Base-by-base conservation (phyloP, 176 grass and related monocot species). In the Coix lacrymajobi region DNA sequence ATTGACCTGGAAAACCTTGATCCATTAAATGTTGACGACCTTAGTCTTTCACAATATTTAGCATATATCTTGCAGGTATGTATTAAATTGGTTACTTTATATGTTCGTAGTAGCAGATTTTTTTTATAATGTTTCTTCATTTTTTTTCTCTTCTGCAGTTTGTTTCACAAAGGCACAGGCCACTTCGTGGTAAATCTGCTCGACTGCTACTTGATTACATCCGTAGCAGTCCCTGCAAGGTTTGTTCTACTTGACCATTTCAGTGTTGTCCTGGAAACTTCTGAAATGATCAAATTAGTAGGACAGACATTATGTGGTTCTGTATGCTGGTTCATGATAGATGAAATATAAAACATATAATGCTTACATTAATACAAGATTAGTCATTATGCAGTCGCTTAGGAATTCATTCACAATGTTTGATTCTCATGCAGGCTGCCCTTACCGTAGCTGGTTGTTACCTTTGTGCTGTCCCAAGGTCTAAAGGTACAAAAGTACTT, bases 1-100 rank as follows among this genome's bases (percentile, higher is more conserved):
- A 88, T 98, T 86, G 92, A 98, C 74, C 84, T 98, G 19, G 92
- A 88, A 76, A 98, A 95, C 81, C 92, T 98, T 75, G 83, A 90
- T 28, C 90, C 88, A 52, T 74, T 62, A 60, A 89, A 91, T 73
- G 73, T 91, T 84, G 86, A 93, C 41, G 95, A 91, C 88, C 90
- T 98, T 87, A 90, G 66, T 75, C 89, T 98, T 65, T 88, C 92
- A 68, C 91, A 92, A 76, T 95, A 88, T 89, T 79, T 93, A 56
- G 78, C 88, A 45, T 79, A 76, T 85, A 73, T 95, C 60, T 79
- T 98, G 81, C 95, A 98, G 92, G 95, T 98, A 85, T 56, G 15
- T 52, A 20, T 87, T 86, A 51, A 70, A 67, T 71, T 40, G n/a
- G 41, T n/a, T 54, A 38, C 17, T 15, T 52, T 81, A 10, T 15